These are phyloP conservation scores for Ashbya aceris DNA, from an alignment of 1,139 yeast species.

Conservation along the genomic window DNA sequence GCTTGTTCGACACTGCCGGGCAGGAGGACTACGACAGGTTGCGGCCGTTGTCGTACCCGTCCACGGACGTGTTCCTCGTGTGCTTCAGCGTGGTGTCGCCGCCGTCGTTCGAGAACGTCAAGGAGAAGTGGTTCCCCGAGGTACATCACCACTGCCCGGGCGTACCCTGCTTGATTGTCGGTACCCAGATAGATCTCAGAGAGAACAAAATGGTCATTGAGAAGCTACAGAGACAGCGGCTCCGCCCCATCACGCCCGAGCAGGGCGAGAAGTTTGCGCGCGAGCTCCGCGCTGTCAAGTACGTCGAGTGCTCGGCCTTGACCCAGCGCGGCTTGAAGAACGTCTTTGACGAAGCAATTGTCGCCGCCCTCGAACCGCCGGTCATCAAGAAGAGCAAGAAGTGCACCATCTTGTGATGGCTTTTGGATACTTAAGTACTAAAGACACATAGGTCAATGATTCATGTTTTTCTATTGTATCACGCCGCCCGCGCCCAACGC, in stretches of 20 bases:
- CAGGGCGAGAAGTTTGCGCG: constrained; percentile 90
- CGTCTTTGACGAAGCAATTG: constrained; percentile 95
- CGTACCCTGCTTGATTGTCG: constrained; percentile 91
- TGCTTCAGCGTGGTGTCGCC: constrained; percentile 95
- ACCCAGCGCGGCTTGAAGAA: constrained; percentile 94
- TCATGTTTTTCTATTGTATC: too few relatives aligned
- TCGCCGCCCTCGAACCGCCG: constrained; percentile 90
- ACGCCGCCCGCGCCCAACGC: too few relatives aligned
- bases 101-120: constrained; percentile 95
- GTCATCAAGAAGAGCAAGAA: constrained; percentile 65
- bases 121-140: constrained; percentile 98
- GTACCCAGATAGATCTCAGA: constrained; percentile 91
- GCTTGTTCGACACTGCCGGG: constrained; percentile 95
- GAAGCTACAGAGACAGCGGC: constrained; percentile 82
- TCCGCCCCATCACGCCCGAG: constrained; percentile 75
- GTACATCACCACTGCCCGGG: constrained; percentile 98
- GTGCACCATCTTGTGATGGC: constrained; percentile 60
- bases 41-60: constrained; percentile 93
- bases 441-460: too few relatives aligned
- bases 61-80: constrained; percentile 90
- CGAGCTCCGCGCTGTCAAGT: constrained; percentile 89
- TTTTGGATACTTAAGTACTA: too few relatives aligned
- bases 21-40: constrained; percentile 97
- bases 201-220: constrained; percentile 86
- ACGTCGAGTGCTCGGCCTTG: constrained; percentile 96